phyloP scores from a whole-genome alignment of 805 yeast species.

The Candida vaughaniae region DNA sequence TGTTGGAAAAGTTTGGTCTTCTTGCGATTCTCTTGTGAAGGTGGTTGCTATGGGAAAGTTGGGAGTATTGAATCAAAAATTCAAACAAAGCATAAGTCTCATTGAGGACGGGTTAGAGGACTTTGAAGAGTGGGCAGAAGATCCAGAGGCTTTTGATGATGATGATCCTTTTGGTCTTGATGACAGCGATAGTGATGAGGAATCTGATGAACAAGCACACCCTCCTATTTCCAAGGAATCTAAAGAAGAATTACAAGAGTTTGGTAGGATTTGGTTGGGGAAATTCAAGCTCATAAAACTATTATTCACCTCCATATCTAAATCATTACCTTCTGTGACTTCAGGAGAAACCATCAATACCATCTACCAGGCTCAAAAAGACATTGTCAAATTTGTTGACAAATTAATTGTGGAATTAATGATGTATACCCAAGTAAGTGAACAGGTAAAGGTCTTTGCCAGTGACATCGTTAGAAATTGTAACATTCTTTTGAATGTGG shows the following conservation, averaged over 20 bases:
- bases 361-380: conserved; percentile 42
- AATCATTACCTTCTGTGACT: conserved; percentile 51
- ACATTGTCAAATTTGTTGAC: conserved; percentile 51
- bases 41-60: conserved; percentile 50
- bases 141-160: conserved; percentile 52
- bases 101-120: conserved; percentile 64
- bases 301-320: conserved; percentile 55
- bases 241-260: conserved; percentile 31
- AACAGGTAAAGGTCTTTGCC: conserved; percentile 28
- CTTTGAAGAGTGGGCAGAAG: conserved; percentile 64
- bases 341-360: conserved; percentile 47
- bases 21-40: conserved; percentile 49
- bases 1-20: conserved; percentile 56
- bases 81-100: conserved; percentile 44
- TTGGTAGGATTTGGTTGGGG: conserved; percentile 48
- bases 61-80: conserved; percentile 49
- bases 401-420: conserved; percentile 58
- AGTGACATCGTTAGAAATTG: conserved; percentile 25
- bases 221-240: conserved; percentile 18
- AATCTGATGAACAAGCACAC: conserved; percentile 19
- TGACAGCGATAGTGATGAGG: conserved; percentile 29
- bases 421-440: conserved; percentile 44
- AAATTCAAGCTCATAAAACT: conserved; percentile 59
- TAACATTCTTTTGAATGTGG: conserved; percentile 30
- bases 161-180: conserved; percentile 54